These are phyloP conservation scores for Hippophae rhamnoides DNA, from an alignment of 306 rosid species.

Conservation along the genomic window DNA sequence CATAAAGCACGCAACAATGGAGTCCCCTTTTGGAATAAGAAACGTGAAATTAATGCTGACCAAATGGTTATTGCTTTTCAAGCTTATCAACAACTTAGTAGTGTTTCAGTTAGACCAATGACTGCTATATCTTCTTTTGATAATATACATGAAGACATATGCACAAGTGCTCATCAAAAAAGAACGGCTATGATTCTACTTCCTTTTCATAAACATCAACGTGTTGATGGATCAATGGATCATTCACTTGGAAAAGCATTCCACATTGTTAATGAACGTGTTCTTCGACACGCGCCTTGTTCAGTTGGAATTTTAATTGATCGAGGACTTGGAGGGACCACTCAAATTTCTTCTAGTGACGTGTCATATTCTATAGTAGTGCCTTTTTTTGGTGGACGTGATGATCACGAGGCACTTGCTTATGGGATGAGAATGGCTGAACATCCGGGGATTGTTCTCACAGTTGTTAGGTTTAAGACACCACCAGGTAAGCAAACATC, in stretches of 20 bases:
- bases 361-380: constrained; percentile 30
- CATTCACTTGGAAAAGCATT: constrained; percentile 38
- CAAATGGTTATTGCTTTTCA: constrained; percentile 57
- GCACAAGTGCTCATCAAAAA: constrained; percentile 59
- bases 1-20: constrained; percentile 64
- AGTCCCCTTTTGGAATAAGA: constrained; percentile 65
- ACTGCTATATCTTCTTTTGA: constrained; percentile 53
- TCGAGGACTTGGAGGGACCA: constrained; percentile 56
- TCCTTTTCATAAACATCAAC: constrained; percentile 61
- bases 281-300: constrained; percentile 53
- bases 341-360: constrained; percentile 59
- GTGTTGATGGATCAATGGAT: constrained; percentile 47
- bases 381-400: constrained; percentile 53
- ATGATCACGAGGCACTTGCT: constrained; percentile 55
- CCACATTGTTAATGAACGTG: constrained; percentile 34
- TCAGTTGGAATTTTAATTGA: constrained; percentile 59
- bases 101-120: constrained; percentile 53
- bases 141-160: constrained; percentile 54
- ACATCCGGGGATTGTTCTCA: constrained; percentile 51
- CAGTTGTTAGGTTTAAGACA: constrained; percentile 22
- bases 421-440: constrained; percentile 63
- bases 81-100: constrained; percentile 43
- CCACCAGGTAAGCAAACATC: background rate
- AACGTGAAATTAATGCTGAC: constrained; percentile 23
- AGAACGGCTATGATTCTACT: constrained; percentile 42